Percentiles rank a stretch among this genome's conserved stretches.
phyloP scores from a whole-genome alignment of 306 rosid genomes.

The Pterocarpus macrocarpus region DNA sequence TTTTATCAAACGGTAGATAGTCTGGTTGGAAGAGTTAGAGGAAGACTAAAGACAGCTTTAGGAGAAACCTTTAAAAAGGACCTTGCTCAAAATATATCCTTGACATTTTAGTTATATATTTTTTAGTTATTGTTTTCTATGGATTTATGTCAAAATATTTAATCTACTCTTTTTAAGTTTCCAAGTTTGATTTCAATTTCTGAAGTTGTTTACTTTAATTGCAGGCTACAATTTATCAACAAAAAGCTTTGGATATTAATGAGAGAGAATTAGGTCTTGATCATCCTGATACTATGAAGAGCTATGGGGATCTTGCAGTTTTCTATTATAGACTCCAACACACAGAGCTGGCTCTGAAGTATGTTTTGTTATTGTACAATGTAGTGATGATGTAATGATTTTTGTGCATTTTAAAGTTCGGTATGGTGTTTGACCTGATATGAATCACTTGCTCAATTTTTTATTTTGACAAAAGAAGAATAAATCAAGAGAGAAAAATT shows the following conservation, averaged over 20 bases:
- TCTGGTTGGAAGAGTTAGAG: neutral
- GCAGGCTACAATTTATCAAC: slow-evolving; percentile 98
- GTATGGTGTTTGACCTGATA: slow-evolving; percentile 5
- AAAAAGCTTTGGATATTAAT: slow-evolving; percentile 95
- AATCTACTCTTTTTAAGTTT: slow-evolving; percentile 27
- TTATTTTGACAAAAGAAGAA: slow-evolving; percentile 8
- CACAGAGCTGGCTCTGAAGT: slow-evolving; percentile 97
- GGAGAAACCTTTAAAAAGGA: neutral
- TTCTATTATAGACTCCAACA: slow-evolving; percentile 99
- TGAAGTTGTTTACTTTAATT: slow-evolving; percentile 47
- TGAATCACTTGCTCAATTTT: neutral
- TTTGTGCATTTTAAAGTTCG: slow-evolving; percentile 20
- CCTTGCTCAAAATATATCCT: neutral
- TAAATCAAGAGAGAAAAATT: slow-evolving; percentile 31
- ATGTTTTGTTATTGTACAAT: slow-evolving; percentile 54
- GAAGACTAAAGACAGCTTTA: neutral
- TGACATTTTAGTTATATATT: neutral
- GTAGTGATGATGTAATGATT: slow-evolving; percentile 25
- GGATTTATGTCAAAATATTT: slow-evolving; percentile 21
- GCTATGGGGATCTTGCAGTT: slow-evolving; percentile 99
- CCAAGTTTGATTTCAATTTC: slow-evolving; percentile 30
- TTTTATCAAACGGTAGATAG: neutral
- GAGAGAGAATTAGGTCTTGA: slow-evolving; percentile 99
- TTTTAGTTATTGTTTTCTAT: slow-evolving; percentile 8
- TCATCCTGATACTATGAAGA: slow-evolving; percentile 99